Conservation (phyloP, 331 rosid species). For the Erythrophleum ivorense region DNA sequence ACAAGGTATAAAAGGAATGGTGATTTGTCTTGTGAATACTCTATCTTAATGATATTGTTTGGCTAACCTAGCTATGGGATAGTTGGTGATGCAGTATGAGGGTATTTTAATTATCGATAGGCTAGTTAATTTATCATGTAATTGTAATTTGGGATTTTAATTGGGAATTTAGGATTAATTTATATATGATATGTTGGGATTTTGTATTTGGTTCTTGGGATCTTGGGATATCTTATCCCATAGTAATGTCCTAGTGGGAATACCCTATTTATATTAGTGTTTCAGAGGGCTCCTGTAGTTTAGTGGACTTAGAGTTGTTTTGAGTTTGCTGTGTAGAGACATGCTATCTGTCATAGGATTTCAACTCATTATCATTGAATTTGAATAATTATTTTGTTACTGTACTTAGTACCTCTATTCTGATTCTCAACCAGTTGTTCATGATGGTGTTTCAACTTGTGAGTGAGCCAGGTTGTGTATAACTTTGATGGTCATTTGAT, state of each 20-base stretch:
- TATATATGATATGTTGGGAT: background rate
- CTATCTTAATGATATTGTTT: background rate
- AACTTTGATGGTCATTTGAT: background rate
- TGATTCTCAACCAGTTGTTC: background rate
- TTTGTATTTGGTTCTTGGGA: background rate
- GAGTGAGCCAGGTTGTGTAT: background rate
- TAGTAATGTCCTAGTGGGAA: background rate
- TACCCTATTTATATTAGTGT: background rate
- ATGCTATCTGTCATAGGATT: background rate
- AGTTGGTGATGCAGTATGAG: background rate
- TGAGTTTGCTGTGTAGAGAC: background rate
- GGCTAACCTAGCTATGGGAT: background rate
- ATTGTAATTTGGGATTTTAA: background rate
- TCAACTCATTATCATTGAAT: background rate
- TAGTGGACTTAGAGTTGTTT: background rate
- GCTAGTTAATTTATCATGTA: background rate
- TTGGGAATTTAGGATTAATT: background rate
- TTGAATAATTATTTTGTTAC: background rate
- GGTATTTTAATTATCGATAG: background rate
- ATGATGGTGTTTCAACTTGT: background rate
- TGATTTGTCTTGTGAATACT: background rate
- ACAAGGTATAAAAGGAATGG: background rate
- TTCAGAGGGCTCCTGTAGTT: background rate
- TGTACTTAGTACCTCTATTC: background rate
- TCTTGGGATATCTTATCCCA: background rate